Conservation (phyloP, 176 grass and related monocot species). For the Coix lacrymajobi region DNA sequence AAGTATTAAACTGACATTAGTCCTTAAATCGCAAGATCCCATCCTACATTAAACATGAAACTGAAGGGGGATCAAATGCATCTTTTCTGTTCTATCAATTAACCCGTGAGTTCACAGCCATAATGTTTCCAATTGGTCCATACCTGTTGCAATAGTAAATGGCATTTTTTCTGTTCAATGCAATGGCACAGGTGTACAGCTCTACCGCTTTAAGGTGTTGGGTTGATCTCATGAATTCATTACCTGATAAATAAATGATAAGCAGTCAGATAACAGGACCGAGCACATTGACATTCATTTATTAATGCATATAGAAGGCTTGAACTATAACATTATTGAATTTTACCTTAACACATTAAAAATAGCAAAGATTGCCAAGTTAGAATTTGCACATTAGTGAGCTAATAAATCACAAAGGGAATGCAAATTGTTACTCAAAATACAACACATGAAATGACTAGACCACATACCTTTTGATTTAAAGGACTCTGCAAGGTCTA, state of each 20-base stretch:
- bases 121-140: neutral
- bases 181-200: constrained; percentile 69
- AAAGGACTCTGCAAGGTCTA: constrained; percentile 62
- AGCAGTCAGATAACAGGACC: constrained; percentile 28
- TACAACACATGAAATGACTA: neutral
- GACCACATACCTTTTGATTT: constrained; percentile 62
- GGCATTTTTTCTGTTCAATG: constrained; percentile 58
- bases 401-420: neutral
- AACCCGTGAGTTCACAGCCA: neutral
- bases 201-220: constrained; percentile 63
- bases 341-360: neutral
- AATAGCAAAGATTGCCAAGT: neutral
- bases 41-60: neutral
- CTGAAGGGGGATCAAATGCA: neutral
- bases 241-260: constrained; percentile 50
- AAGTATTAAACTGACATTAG: neutral
- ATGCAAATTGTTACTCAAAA: neutral
- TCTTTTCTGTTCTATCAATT: neutral
- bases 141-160: constrained; percentile 89
- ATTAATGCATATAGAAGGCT: constrained; percentile 14
- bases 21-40: neutral
- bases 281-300: neutral
- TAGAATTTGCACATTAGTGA: constrained; percentile 12
- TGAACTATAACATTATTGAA: neutral
- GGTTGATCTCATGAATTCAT: constrained; percentile 64